Conservation (phyloP, 768 basidiomycete species). For the Phaeotremella fagi region DNA sequence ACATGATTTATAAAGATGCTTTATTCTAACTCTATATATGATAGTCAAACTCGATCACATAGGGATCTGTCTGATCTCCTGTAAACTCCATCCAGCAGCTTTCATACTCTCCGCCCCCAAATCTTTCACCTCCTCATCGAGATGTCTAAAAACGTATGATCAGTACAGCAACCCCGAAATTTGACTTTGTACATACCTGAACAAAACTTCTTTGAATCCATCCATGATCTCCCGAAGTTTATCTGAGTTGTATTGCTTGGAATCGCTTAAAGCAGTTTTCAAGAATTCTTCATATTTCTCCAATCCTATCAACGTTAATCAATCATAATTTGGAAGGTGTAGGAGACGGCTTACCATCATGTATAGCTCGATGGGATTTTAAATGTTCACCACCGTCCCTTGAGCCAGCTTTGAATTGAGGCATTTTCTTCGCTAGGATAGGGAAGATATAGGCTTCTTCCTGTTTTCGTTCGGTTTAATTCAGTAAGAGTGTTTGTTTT, state of each 20-base stretch:
- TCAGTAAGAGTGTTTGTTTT: background rate
- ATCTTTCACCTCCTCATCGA: conserved; percentile 47
- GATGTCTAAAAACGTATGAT: conserved; percentile 19
- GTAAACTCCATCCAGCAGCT: conserved; percentile 44
- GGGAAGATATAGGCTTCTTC: conserved; percentile 49
- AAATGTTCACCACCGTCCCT: conserved; percentile 47
- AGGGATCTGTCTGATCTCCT: conserved; percentile 37
- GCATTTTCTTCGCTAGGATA: conserved; percentile 47
- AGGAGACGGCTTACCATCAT: conserved; percentile 35
- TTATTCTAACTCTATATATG: too few species aligned
- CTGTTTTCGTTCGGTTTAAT: background rate
- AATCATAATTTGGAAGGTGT: too few species aligned
- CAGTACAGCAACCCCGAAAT: too few species aligned
- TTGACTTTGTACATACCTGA: conserved; percentile 40
- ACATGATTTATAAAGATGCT: too few species aligned
- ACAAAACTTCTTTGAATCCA: conserved; percentile 43
- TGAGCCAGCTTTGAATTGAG: conserved; percentile 45
- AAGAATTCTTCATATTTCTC: conserved; percentile 40
- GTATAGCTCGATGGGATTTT: conserved; percentile 46
- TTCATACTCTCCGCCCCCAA: conserved; percentile 42
- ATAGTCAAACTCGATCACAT: conserved; percentile 21
- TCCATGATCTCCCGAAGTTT: conserved; percentile 39
- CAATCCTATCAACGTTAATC: conserved; percentile 21
- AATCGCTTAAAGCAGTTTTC: conserved; percentile 22
- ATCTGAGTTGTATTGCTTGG: conserved; percentile 33